These are phyloP conservation scores for Sclerospora graminicola DNA, from an alignment of 352 stramenopile species.

Conservation along the genomic window DNA sequence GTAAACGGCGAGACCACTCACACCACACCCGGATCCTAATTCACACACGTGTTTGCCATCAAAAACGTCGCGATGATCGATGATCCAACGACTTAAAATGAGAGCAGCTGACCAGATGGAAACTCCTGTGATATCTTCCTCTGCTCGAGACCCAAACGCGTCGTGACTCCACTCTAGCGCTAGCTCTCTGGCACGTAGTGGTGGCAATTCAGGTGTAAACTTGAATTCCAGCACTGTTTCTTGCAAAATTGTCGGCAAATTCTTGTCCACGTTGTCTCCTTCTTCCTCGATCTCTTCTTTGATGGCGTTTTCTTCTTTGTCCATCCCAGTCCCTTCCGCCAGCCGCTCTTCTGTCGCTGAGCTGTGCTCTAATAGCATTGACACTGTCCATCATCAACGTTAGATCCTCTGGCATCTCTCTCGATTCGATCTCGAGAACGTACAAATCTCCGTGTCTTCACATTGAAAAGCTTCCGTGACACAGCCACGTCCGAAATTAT, in stretches of 20 bases:
- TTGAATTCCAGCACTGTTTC: constrained; percentile 74
- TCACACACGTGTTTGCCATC: constrained; percentile 71
- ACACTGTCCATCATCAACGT: constrained; percentile 25
- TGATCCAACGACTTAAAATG: constrained; percentile 76
- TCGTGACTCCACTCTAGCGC: constrained; percentile 78
- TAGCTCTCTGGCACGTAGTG: constrained; percentile 63
- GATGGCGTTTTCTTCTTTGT: constrained; percentile 48
- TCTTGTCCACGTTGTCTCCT: constrained; percentile 32
- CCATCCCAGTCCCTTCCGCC: constrained; percentile 60
- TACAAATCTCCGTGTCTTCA: constrained; percentile 79
- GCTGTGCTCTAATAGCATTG: constrained; percentile 60
- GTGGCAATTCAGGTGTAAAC: constrained; percentile 50
- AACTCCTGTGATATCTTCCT: constrained; percentile 82
- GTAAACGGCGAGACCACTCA: constrained; percentile 66
- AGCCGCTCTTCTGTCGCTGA: constrained; percentile 72
- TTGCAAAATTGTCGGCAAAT: constrained; percentile 59
- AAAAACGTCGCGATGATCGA: constrained; percentile 54
- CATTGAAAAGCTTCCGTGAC: constrained; percentile 78
- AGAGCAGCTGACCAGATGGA: constrained; percentile 85
- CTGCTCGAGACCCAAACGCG: constrained; percentile 64
- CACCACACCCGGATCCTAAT: constrained; percentile 72
- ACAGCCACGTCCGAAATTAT: constrained; percentile 69
- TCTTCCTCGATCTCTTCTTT: constrained; percentile 59
- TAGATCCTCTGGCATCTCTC: neutral
- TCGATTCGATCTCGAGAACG: constrained; percentile 1